Percentiles rank a stretch among this genome's conserved stretches.
phyloP scores from a whole-genome alignment of 2,329 filamentous ascomycete genomes.

The Trichothecium roseum region DNA sequence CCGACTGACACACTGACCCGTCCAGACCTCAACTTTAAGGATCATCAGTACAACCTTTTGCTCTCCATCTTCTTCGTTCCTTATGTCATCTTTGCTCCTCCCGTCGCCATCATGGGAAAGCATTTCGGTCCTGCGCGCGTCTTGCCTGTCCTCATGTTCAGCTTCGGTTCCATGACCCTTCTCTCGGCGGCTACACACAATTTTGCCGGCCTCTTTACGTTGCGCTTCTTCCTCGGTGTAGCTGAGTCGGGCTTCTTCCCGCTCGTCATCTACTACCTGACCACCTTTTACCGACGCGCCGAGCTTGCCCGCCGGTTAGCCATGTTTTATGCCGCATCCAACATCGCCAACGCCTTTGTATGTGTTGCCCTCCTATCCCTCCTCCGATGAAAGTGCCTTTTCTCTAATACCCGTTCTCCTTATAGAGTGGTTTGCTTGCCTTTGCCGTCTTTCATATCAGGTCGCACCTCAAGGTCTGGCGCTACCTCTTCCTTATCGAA shows the following conservation, averaged over 20 bases:
- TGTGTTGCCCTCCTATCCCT: neutral
- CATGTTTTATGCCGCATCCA: conserved; percentile 66
- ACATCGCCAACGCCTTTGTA: conserved; percentile 53
- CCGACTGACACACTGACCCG: conserved; percentile 14
- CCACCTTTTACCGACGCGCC: conserved; percentile 39
- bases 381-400: neutral
- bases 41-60: conserved; percentile 59
- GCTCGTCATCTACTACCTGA: conserved; percentile 40
- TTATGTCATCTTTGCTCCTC: conserved; percentile 59
- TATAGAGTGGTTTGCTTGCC: conserved; percentile 30
- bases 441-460: conserved; percentile 39
- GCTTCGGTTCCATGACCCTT: conserved; percentile 58
- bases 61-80: conserved; percentile 67
- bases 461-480: conserved; percentile 29
- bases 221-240: conserved; percentile 42
- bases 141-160: conserved; percentile 62
- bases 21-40: conserved; percentile 40
- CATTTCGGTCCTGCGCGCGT: conserved; percentile 57
- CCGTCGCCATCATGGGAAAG: conserved; percentile 53
- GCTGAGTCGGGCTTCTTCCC: conserved; percentile 45
- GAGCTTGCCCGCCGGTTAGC: conserved; percentile 37
- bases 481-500: conserved; percentile 45
- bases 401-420: neutral
- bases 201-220: conserved; percentile 38
- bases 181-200: conserved; percentile 39